Base-by-base conservation (phyloP, 345 rosid genomes). In the Zanthoxylum bungeanum region DNA sequence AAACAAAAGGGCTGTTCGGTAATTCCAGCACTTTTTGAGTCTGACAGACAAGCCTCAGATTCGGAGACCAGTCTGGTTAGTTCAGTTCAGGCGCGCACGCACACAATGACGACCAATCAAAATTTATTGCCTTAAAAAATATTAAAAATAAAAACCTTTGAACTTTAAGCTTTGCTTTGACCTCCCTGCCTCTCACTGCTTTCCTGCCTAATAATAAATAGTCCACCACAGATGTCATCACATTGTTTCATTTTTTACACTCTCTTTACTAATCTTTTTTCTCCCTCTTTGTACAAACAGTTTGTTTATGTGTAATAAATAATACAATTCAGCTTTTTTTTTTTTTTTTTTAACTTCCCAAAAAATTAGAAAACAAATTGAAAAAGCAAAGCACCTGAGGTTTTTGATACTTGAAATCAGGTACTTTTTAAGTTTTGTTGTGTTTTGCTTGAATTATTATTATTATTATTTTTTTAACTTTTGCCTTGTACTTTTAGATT, bases 91-190 rank as follows among this genome's bases (percentile, higher is more conserved):
- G 10, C 40, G 28, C 34, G 19, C n/a, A 2, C 19, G 51, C 40
- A 34, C 63, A 42, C 71, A 74, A 25, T 47, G 53, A 66, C 55
- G 31, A 50, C 73, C 78, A 73, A 25, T 66, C 30, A 59, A 46
- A 75, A 55, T 57, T 56, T 62, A 55, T 61, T 19, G 49, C 61
- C 47, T 52, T 12, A 56, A 64, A 73, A 69, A 68, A 52, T 73
- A 52, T 44, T 14, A 44, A 44, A 44, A 9, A 17, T 0, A 42
- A 37, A 46, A 31, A 71, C 59, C 73, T 71, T 77, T 75, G 21
- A 44, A 6, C 71, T 73, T 73, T 56, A 60, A 47, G 66, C 59
- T 68, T 73, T 55, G 66, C 83, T 75, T 80, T 75, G 86, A 83
- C 86, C 79, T 63, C 66, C 39, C 72, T 56, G 58, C 3, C 5